phyloP scores from a whole-genome alignment of 2,329 filamentous ascomycete species.

The Aspergillus intermedius region DNA sequence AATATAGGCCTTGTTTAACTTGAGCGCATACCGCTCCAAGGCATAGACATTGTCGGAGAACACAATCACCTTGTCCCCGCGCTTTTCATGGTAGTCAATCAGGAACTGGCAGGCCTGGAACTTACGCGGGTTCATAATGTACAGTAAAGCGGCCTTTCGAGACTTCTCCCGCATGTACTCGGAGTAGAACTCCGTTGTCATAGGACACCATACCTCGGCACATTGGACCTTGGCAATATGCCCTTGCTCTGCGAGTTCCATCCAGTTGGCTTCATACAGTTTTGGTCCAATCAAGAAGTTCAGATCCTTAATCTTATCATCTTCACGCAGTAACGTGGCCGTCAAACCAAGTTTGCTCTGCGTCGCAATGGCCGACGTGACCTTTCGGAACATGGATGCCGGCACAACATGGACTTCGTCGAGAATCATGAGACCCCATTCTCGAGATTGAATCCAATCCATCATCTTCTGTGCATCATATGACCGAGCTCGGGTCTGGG shows the following conservation, averaged over 20 bases:
- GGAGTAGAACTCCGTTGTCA: constrained; percentile 97
- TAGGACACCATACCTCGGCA: constrained; percentile 97
- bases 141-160: constrained; percentile 63
- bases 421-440: constrained; percentile 96
- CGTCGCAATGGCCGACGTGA: constrained; percentile 86
- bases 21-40: constrained; percentile 74
- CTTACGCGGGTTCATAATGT: constrained; percentile 96
- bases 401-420: constrained; percentile 98
- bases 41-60: constrained; percentile 98
- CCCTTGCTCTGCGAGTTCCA: constrained; percentile 93
- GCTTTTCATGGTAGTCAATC: constrained; percentile 93
- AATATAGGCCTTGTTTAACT: constrained; percentile 81
- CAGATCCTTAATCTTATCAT: constrained; percentile 95
- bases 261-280: constrained; percentile 98
- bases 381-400: constrained; percentile 90
- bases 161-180: constrained; percentile 74
- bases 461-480: constrained; percentile 97
- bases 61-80: constrained; percentile 96
- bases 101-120: constrained; percentile 96
- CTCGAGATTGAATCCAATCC: constrained; percentile 78
- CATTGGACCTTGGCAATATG: constrained; percentile 97
- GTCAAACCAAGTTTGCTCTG: constrained; percentile 94
- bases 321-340: constrained; percentile 86
- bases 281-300: constrained; percentile 98
- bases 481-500: constrained; percentile 75